These are phyloP conservation scores for Exophiala viscosa DNA, from an alignment of 2,329 filamentous ascomycete species.

Conservation along the genomic window DNA sequence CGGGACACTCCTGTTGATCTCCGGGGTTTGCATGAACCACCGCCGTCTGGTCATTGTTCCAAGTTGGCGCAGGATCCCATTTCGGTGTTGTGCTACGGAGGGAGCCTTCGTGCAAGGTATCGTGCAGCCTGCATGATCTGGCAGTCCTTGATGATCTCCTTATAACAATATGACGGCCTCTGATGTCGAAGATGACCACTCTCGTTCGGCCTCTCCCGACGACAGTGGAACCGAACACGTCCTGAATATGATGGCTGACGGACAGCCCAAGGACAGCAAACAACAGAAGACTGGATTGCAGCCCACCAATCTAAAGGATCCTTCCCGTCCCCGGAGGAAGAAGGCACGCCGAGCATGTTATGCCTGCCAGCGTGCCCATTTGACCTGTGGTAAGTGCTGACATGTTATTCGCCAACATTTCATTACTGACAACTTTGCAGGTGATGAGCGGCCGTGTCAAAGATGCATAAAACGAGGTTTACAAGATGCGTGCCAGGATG, in stretches of 20 bases:
- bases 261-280: conserved; percentile 39
- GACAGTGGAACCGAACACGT: conserved; percentile 39
- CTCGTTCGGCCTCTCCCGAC: conserved; percentile 36
- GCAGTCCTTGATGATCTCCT: conserved; percentile 22
- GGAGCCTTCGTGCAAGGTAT: conserved; percentile 17
- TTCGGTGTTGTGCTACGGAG: conserved; percentile 15
- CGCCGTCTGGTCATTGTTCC: conserved; percentile 6
- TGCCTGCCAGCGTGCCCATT: conserved; percentile 93
- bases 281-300: conserved; percentile 56
- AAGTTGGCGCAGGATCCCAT: conserved; percentile 3
- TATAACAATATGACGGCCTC: conserved; percentile 35
- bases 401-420: conserved; percentile 11
- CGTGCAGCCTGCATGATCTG: conserved; percentile 17
- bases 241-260: conserved; percentile 36
- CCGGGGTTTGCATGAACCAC: conserved; percentile 7
- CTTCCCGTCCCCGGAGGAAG: conserved; percentile 81
- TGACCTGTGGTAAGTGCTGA: conserved; percentile 85
- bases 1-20: conserved; percentile 6
- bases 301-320: conserved; percentile 70
- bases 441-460: conserved; percentile 90
- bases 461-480: conserved; percentile 91
- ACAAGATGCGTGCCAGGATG: conserved; percentile 88
- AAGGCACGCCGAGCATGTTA: conserved; percentile 94
- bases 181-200: conserved; percentile 35
- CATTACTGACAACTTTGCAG: conserved; percentile 49